A percentile compares a stretch with the other conserved stretches of the same genome.
phyloP scores from a whole-genome alignment of 306 rosid genomes.

The Neltuma alba region DNA sequence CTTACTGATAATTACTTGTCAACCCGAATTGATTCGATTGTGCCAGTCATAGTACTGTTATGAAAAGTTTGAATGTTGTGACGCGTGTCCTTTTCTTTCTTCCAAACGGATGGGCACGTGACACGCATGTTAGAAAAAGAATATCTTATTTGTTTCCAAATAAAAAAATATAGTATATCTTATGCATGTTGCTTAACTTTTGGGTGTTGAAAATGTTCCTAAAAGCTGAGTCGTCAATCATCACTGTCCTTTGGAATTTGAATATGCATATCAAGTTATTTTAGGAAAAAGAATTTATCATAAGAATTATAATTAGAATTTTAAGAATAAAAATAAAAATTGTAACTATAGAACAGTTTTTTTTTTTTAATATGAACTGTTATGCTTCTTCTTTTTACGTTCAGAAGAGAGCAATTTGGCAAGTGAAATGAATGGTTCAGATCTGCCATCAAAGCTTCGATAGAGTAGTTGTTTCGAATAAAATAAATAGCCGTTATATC shows the following conservation, averaged over 20 bases:
- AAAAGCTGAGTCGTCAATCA: background rate
- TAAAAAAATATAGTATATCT: no score
- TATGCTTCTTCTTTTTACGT: background rate
- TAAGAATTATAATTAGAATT: background rate
- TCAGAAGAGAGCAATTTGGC: background rate
- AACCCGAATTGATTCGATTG: background rate
- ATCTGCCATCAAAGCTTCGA: background rate
- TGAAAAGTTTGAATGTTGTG: background rate
- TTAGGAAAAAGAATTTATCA: background rate
- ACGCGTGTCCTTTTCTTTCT: background rate
- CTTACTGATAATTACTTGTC: background rate
- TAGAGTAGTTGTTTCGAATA: background rate
- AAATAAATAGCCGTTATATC: constrained; percentile 42
- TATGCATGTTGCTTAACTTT: background rate
- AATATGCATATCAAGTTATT: background rate
- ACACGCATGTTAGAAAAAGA: background rate
- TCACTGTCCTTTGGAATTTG: background rate
- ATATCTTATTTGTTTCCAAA: no score
- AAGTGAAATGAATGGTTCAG: background rate
- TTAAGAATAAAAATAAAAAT: background rate
- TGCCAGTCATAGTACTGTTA: background rate
- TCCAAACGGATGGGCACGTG: background rate
- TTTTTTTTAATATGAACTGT: background rate
- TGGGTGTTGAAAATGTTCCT: background rate
- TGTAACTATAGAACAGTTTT: background rate